Evolutionary conservation across 495 filamentous ascomycete genomes (phyloP).

Genomic region (Penicillium robsamsonii): DNA sequence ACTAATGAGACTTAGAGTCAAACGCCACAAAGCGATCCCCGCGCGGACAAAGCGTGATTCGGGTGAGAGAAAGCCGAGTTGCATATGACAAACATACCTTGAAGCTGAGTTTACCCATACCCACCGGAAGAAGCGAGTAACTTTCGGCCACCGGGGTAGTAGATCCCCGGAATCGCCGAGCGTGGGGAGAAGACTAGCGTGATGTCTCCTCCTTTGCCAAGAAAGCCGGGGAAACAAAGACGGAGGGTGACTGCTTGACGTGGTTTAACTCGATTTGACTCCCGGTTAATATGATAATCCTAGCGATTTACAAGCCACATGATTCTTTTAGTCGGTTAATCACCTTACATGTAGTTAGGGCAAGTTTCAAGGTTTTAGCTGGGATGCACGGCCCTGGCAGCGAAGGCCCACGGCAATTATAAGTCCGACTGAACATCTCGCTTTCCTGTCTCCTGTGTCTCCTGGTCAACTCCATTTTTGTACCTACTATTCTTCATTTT

Average conservation of each 20-base stretch:
- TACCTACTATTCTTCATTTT: background rate
- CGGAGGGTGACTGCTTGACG: constrained; percentile 2
- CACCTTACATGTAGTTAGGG: background rate
- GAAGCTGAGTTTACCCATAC: background rate
- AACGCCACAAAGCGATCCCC: constrained; percentile 13
- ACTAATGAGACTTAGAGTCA: constrained; percentile 1
- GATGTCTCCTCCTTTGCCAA: constrained; percentile 14
- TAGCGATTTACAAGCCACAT: background rate
- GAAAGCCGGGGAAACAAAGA: constrained; percentile 10
- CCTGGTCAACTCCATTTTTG: background rate
- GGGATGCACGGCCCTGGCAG: background rate
- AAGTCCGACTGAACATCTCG: background rate
- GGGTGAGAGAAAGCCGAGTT: constrained; percentile 16
- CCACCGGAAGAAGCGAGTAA: constrained; percentile 1
- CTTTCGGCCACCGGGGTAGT: constrained; percentile 16
- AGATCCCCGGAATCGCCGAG: constrained; percentile 21
- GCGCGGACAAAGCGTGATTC: constrained; percentile 20
- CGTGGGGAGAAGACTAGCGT: constrained; percentile 7
- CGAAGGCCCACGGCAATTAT: background rate
- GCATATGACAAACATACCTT: background rate
- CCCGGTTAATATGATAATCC: constrained; percentile 2
- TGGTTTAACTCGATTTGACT: constrained; percentile 6
- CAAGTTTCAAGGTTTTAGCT: no score
- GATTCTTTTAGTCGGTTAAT: background rate
- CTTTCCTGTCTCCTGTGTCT: background rate